Base-by-base conservation (phyloP, 768 basidiomycete genomes). In the Tricholoma bakamatsutake region DNA sequence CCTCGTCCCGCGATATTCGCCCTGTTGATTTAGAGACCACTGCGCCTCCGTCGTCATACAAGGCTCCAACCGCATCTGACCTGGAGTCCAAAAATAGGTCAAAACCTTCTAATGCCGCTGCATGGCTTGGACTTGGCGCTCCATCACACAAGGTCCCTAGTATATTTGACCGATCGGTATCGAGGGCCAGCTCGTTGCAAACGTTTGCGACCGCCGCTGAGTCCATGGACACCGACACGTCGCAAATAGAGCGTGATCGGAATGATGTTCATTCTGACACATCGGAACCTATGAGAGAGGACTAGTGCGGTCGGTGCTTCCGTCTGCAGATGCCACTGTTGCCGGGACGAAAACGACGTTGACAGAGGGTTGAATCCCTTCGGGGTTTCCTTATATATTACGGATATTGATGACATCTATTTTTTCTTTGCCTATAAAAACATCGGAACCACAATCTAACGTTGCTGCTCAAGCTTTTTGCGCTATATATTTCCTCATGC, bases 191-290 rank as follows among this genome's bases (percentile, higher is more conserved):
- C 52, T 69, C 71, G 11, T 53, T 63, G 28, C 62, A 63, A 27
- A 68, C 70, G 2, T 74, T 66, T 56, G 71, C 70, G 2, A 74
- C 73, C 8, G 73, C 73, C 1, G 54, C 54, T 1, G 71, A 73
- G 47, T 66, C 69, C 4, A 54, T 74, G 53, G 37, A 48, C 8
- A n/a, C 46, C 28, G 30, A 57, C 15, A 24, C 59, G 24, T 58
- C 62, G 2, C 54, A 54, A 0, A 55, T 59, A 2, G 57, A 57
- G 11, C 27, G 50, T 4, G 55, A 52, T 24, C 34, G 24, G 7
- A 54, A 60, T 4, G 52, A 10, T 17, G 28, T 3, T 48, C 28
- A 31, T 9, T 48, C 30, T 5, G 58, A 56, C 6, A 10, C 31
- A 17, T 53, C 42, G 24, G 53, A 30, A 13, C 60, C 59, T 11